Evolutionary conservation across 2,329 filamentous ascomycete species (phyloP).

Genomic region (Cryphonectria radicalis): DNA sequence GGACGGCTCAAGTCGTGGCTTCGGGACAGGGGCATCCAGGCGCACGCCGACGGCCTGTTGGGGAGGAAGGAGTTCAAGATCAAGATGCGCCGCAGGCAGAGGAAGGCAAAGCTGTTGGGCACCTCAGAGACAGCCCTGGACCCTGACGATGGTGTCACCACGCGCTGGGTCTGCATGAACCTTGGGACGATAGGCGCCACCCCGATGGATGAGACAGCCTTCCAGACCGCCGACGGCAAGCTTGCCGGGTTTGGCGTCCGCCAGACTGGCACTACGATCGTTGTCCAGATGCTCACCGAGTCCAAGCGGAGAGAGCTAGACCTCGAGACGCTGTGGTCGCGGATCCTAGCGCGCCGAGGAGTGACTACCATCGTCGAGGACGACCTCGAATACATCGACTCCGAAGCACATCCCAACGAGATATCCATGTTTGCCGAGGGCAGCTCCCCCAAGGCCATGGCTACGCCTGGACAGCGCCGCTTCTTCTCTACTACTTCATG

Average conservation of each 20-base stretch:
- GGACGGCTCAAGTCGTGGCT: constrained; percentile 90
- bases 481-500: constrained; percentile 33
- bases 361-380: constrained; percentile 22
- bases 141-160: constrained; percentile 83
- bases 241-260: constrained; percentile 77
- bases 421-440: constrained; percentile 25
- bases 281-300: constrained; percentile 63
- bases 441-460: constrained; percentile 21
- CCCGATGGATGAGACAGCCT: constrained; percentile 45
- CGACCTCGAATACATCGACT: constrained; percentile 29
- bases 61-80: constrained; percentile 91
- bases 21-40: constrained; percentile 72
- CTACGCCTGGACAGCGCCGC: constrained; percentile 28
- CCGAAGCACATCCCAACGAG: constrained; percentile 30
- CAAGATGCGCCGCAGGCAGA: constrained; percentile 78
- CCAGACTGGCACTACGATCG: constrained; percentile 54
- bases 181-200: constrained; percentile 70
- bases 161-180: constrained; percentile 96
- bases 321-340: constrained; percentile 57
- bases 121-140: constrained; percentile 66
- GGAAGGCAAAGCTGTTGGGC: constrained; percentile 79
- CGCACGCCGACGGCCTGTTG: constrained; percentile 84
- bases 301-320: constrained; percentile 55
- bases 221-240: constrained; percentile 54
- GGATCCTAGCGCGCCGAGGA: constrained; percentile 38